Evolutionary conservation across 179 eudicot species (phyloP).

Genomic region (Amaranthus tricolor): DNA sequence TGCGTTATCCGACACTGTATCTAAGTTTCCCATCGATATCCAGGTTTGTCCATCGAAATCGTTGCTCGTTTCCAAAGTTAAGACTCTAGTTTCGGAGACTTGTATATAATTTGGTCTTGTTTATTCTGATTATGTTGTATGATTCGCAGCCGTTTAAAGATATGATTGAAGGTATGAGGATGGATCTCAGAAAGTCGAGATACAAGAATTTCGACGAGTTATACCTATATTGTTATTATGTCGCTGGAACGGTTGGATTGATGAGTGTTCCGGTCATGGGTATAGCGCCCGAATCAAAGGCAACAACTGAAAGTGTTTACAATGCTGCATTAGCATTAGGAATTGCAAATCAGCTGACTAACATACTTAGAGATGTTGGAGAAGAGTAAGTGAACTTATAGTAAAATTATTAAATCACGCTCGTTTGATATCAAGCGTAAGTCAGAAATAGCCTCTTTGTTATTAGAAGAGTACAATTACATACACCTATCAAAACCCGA

Average conservation of each 20-base stretch:
- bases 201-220: constrained; percentile 73
- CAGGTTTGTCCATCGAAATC: constrained; percentile 42
- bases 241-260: constrained; percentile 87
- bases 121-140: constrained; percentile 10
- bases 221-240: constrained; percentile 80
- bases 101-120: neutral
- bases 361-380: constrained; percentile 90
- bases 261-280: constrained; percentile 95
- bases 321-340: constrained; percentile 80
- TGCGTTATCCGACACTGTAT: constrained; percentile 72
- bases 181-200: constrained; percentile 45
- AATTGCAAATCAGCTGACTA: constrained; percentile 85
- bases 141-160: constrained; percentile 44
- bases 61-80: neutral
- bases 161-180: constrained; percentile 46
- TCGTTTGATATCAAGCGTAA: no score
- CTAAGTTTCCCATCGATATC: constrained; percentile 71
- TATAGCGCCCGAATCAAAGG: constrained; percentile 73
- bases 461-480: no score
- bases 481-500: no score
- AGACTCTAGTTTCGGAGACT: neutral
- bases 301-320: constrained; percentile 72
- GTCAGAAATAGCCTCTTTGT: no score
- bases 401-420: no score
- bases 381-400: constrained; percentile 67